Evolutionary conservation across 2,329 filamentous ascomycete genomes (phyloP).

Genomic region (Xylariaceae sp.): DNA sequence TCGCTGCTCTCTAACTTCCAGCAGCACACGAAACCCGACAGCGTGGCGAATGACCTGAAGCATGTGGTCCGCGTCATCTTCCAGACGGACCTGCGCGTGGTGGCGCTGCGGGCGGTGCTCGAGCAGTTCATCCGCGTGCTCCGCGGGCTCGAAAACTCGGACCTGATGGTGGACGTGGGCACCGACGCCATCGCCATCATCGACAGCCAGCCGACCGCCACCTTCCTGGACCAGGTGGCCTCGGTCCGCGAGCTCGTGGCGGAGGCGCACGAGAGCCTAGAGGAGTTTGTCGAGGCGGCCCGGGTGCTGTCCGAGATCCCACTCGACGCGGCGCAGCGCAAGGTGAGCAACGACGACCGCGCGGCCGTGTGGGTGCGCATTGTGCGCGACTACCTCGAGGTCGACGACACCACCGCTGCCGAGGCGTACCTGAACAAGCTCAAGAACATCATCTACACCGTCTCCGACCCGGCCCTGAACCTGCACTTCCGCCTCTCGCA

Average conservation of each 20-base stretch:
- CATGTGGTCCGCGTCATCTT: constrained; percentile 64
- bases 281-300: constrained; percentile 76
- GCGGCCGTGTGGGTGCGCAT: constrained; percentile 88
- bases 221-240: constrained; percentile 80
- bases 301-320: constrained; percentile 75
- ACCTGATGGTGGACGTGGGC: constrained; percentile 70
- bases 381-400: constrained; percentile 88
- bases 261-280: constrained; percentile 72
- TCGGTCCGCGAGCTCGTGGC: constrained; percentile 75
- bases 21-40: constrained; percentile 34
- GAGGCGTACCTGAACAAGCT: constrained; percentile 89
- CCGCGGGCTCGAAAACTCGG: constrained; percentile 51
- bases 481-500: constrained; percentile 88
- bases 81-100: constrained; percentile 64
- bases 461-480: constrained; percentile 66
- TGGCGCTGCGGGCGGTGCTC: constrained; percentile 68
- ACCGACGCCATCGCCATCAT: constrained; percentile 66
- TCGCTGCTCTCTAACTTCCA: constrained; percentile 40
- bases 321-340: constrained; percentile 81
- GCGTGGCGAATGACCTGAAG: constrained; percentile 53
- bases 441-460: constrained; percentile 82
- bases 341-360: constrained; percentile 75
- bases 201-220: constrained; percentile 54
- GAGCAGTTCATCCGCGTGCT: constrained; percentile 61
- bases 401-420: constrained; percentile 80